Base-by-base conservation (phyloP, 208 protist genomes). In the Acanthamoeba castellanii region DNA sequence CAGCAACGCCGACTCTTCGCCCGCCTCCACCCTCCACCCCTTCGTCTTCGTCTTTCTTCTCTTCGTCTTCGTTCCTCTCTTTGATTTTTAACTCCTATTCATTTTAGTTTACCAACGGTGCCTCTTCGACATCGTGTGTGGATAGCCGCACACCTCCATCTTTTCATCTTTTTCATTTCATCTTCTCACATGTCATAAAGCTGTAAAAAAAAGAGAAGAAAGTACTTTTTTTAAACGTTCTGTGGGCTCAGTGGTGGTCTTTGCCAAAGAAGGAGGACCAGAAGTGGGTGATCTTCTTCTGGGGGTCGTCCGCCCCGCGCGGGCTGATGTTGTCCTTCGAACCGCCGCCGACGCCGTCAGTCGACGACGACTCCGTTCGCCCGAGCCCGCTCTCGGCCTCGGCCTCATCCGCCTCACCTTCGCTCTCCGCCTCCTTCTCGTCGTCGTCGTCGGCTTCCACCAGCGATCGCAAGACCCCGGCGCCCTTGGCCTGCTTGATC, bases 221-320 rank as follows among this genome's bases (percentile, higher is more conserved):
- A n/a, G n/a, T n/a, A n/a, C n/a, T n/a, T n/a, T n/a, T n/a, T n/a
- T n/a, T n/a, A n/a, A n/a, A n/a, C n/a, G n/a, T n/a, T n/a, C n/a
- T 57, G 52, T 55, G 37, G 37, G 37, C 37, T 27, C 22, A 64
- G n/a, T 72, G 64, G 64, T 20, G 11, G 57, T 72, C 64, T 16
- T 82, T 82, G 84, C 84, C n/a, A 16, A 90, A 90, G 84, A 90
- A 90, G 84, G 84, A 90, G 59, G 84, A 90, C 55, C 50, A 90
- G 84, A 90, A 90, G 32, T 90, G 50, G 50, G 84, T 70, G 84
- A 16, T 90, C 84, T 90, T 90, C 84, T 90, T 90, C 55, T 90
- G 50, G 20, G 84, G 50, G 52, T 90, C 84, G 34, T 90, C 84
- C 50, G 59, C 27, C 84, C 32, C 52, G 50, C 55, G 42, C 59